phyloP scores from a whole-genome alignment of 495 filamentous ascomycete species.

The Coniosporium apollinis region DNA sequence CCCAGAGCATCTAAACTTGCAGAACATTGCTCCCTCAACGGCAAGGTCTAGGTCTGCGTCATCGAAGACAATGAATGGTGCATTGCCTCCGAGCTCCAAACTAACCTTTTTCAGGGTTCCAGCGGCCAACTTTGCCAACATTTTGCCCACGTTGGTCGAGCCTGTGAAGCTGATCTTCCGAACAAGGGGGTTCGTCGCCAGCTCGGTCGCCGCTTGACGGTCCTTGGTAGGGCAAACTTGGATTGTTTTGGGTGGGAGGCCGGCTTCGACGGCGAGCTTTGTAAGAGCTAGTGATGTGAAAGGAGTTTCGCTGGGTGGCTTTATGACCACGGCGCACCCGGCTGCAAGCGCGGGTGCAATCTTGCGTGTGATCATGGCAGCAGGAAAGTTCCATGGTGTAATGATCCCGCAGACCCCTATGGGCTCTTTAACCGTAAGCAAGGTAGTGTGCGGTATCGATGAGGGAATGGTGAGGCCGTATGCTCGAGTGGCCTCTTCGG shows the following conservation, averaged over 20 bases:
- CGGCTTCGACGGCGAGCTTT: conserved; percentile 65
- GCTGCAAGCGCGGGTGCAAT: conserved; percentile 70
- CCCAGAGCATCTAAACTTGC: conserved; percentile 75
- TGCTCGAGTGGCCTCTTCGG: conserved; percentile 10
- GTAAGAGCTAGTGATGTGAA: conserved; percentile 70
- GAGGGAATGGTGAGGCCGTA: conserved; percentile 9
- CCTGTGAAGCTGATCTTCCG: conserved; percentile 86
- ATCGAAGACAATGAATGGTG: conserved; percentile 87
- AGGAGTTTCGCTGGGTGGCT: conserved; percentile 74
- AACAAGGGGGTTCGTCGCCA: conserved; percentile 53
- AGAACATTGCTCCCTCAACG: conserved; percentile 55
- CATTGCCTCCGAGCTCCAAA: conserved; percentile 80
- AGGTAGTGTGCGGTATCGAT: background rate
- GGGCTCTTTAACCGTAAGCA: conserved; percentile 13
- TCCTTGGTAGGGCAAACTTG: conserved; percentile 33
- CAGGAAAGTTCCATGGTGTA: conserved; percentile 85
- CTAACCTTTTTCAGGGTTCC: conserved; percentile 72
- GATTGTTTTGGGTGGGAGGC: conserved; percentile 70
- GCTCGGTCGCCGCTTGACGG: conserved; percentile 20
- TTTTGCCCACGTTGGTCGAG: conserved; percentile 68
- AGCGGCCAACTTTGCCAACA: conserved; percentile 71
- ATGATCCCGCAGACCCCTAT: conserved; percentile 90
- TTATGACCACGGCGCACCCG: conserved; percentile 72
- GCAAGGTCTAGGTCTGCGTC: conserved; percentile 71
- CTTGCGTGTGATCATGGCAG: conserved; percentile 85